Percentiles rank a stretch among this genome's conserved stretches.
Evolutionary conservation across 2,329 filamentous ascomycete genomes (phyloP).

Genomic region (Elsinoe ampelina): DNA sequence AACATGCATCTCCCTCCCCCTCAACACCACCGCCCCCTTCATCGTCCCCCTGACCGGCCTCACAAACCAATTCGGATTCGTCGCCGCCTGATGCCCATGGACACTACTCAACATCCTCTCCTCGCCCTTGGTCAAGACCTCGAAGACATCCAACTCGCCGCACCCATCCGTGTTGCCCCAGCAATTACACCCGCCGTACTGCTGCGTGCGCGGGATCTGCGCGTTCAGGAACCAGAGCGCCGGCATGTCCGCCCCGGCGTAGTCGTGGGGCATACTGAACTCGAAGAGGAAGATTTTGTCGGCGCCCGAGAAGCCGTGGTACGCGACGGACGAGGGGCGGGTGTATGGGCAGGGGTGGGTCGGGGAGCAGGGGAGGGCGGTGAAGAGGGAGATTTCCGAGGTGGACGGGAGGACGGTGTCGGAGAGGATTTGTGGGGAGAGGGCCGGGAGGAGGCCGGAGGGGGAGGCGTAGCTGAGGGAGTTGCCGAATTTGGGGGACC

Average conservation of each 20-base stretch:
- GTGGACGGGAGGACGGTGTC: conserved; percentile 12
- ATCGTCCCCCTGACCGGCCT: conserved; percentile 9
- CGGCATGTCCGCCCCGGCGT: conserved; percentile 4
- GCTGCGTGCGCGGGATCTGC: conserved; percentile 14
- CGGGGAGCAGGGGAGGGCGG: conserved; percentile 2
- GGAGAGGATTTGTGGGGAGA: conserved; percentile 10
- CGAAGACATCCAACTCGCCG: conserved; percentile 13
- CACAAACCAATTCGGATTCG: conserved; percentile 11
- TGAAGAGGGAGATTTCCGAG: conserved; percentile 12
- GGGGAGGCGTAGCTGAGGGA: conserved; percentile 11
- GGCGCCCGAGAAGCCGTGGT: conserved; percentile 14
- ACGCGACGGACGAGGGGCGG: conserved; percentile 11
- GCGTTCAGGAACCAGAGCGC: conserved; percentile 14
- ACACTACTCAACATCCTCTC: conserved; percentile 8
- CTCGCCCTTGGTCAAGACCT: conserved; percentile 9
- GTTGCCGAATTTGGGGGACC: conserved; percentile 14
- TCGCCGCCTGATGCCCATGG: conserved; percentile 13
- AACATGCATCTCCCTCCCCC: conserved; percentile 1
- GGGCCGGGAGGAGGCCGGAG: neutral
- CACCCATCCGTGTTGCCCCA: conserved; percentile 15
- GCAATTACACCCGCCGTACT: conserved; percentile 13
- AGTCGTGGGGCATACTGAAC: conserved; percentile 13
- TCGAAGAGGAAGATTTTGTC: conserved; percentile 14
- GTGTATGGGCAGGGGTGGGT: conserved; percentile 10
- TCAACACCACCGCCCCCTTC: conserved; percentile 12